Conservation (phyloP, 2,329 filamentous ascomycete genomes). For the Ilyonectria robusta region DNA sequence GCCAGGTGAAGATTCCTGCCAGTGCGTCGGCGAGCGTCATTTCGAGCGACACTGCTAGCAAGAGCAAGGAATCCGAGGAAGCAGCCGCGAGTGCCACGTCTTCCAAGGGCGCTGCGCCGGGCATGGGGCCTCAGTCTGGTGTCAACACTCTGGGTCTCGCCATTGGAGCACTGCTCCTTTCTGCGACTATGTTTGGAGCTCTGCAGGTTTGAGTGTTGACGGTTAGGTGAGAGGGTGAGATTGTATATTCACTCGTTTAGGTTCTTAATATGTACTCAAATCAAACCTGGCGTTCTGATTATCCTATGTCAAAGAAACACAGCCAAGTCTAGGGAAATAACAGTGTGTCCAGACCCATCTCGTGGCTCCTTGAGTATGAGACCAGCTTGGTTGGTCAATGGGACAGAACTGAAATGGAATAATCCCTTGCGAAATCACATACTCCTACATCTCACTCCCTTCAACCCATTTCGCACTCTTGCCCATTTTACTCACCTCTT, state of each 20-base stretch:
- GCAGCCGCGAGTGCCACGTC: constrained; percentile 9
- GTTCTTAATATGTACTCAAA: not conserved
- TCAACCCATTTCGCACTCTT: too few species aligned
- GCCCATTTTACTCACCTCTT: too few species aligned
- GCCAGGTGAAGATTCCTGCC: constrained; percentile 41
- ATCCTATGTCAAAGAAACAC: not conserved
- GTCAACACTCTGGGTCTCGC: constrained; percentile 48
- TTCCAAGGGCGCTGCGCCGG: constrained; percentile 25
- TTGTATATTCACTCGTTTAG: not conserved
- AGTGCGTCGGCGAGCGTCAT: constrained; percentile 50
- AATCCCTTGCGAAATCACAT: too few species aligned
- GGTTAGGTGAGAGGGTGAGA: not conserved
- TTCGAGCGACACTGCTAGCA: constrained; percentile 15
- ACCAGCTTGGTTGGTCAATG: too few species aligned
- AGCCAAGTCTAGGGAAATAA: not conserved
- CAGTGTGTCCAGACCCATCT: not conserved
- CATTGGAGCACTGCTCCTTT: constrained; percentile 52
- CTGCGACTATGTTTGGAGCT: constrained; percentile 40
- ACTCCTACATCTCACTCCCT: too few species aligned
- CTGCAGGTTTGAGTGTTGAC: constrained; percentile 23
- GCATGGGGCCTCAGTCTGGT: constrained; percentile 18
- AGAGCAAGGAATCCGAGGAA: not conserved
- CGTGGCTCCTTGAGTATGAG: not conserved
- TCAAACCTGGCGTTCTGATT: not conserved
- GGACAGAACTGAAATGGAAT: too few species aligned